These are phyloP conservation scores for Coemansia erecta DNA, from an alignment of 192 early-diverging fungal species.

Conservation along the genomic window DNA sequence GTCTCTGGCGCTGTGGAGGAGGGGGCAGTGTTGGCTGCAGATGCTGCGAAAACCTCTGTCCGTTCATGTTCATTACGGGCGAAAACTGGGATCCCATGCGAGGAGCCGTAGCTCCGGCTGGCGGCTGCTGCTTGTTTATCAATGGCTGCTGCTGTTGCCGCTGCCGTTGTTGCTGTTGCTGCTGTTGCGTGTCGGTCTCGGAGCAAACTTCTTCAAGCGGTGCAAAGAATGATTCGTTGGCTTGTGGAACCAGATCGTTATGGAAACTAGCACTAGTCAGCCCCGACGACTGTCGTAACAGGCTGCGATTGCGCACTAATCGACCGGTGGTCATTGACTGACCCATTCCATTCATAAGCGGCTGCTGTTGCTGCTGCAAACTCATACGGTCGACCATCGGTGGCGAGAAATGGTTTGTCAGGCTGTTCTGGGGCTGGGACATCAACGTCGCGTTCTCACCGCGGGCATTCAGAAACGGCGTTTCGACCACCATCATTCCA, in stretches of 20 bases:
- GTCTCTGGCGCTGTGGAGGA: conserved; percentile 7
- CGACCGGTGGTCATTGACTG: conserved; percentile 17
- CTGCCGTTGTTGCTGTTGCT: conserved; percentile 7
- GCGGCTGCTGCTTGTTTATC: not conserved
- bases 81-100: conserved; percentile 34
- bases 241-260: conserved; percentile 45
- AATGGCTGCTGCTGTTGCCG: not conserved
- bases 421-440: conserved; percentile 54
- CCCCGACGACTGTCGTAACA: conserved; percentile 40
- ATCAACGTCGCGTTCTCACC: conserved; percentile 45
- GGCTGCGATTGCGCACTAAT: conserved; percentile 35
- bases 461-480: conserved; percentile 32
- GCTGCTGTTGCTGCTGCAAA: conserved; percentile 8
- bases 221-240: conserved; percentile 50
- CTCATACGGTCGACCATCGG: conserved; percentile 19
- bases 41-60: not conserved
- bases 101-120: conserved; percentile 6
- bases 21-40: not conserved
- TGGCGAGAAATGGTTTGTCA: conserved; percentile 41
- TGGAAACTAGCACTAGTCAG: conserved; percentile 43
- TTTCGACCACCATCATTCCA: conserved; percentile 11
- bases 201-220: conserved; percentile 51
- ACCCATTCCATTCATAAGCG: conserved; percentile 4
- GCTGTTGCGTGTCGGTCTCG: conserved; percentile 17
- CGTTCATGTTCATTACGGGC: conserved; percentile 14